A percentile compares a stretch with the other conserved stretches of the same genome.
These are phyloP conservation scores for Ophiostoma triangulosporum DNA, from an alignment of 2,329 filamentous ascomycete species.

Conservation along the genomic window DNA sequence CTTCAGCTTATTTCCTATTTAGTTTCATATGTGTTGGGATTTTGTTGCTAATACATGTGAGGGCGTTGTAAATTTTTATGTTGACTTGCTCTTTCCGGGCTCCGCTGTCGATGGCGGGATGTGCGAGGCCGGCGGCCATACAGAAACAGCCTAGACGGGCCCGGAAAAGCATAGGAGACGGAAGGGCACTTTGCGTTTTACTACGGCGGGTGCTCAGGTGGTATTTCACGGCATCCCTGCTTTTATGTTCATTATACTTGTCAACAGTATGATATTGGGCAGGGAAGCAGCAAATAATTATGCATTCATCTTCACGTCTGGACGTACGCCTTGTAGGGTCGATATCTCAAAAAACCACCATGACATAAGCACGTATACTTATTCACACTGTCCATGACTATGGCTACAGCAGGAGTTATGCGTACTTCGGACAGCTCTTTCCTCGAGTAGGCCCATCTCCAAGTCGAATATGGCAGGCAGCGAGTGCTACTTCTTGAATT, in stretches of 20 bases:
- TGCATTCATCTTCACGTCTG: neutral
- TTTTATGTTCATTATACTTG: neutral
- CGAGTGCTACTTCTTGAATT: neutral
- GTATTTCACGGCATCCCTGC: neutral
- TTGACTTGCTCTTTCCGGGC: neutral
- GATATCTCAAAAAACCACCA: no score
- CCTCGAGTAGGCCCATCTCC: neutral
- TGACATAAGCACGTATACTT: no score
- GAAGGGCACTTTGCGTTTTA: neutral
- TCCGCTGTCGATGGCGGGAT: constrained; percentile 1
- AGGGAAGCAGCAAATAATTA: neutral
- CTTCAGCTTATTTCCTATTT: neutral
- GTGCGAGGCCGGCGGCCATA: neutral
- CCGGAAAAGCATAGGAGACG: neutral
- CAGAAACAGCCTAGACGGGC: neutral
- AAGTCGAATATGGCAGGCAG: no score
- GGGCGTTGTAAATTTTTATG: constrained; percentile 11
- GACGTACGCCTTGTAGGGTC: no score
- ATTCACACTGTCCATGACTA: no score
- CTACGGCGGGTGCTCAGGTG: neutral
- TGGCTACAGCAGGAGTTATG: neutral
- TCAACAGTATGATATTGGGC: neutral
- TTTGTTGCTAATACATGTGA: constrained; percentile 10
- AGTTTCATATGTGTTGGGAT: neutral
- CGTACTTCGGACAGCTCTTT: neutral